Evolutionary conservation across 2,329 filamentous ascomycete genomes (phyloP).

Genomic region (Colletotrichum incanum): DNA sequence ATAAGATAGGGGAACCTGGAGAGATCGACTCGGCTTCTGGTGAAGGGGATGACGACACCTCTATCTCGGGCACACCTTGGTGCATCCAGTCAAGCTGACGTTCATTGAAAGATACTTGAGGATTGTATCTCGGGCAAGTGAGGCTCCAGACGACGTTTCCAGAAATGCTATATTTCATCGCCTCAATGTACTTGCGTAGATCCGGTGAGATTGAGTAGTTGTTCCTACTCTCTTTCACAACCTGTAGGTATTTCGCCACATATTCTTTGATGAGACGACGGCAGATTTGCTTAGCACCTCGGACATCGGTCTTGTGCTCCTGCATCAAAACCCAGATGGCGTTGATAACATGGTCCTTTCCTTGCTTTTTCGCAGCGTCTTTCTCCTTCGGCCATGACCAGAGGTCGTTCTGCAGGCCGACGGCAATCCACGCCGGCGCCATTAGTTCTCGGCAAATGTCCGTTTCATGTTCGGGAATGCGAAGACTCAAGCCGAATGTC

Average conservation of each 20-base stretch:
- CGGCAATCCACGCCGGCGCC: slow-evolving; percentile 1
- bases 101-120: neutral
- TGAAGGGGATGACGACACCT: neutral
- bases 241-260: neutral
- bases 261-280: slow-evolving; percentile 1
- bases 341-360: neutral
- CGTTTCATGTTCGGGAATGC: neutral
- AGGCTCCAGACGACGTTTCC: slow-evolving; percentile 2
- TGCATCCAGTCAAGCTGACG: neutral
- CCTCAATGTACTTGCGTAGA: neutral
- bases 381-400: neutral
- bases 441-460: neutral
- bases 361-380: neutral
- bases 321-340: slow-evolving; percentile 7
- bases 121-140: slow-evolving; percentile 2
- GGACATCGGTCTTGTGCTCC: slow-evolving; percentile 1
- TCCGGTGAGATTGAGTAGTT: neutral
- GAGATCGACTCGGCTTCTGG: neutral
- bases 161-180: slow-evolving; percentile 1
- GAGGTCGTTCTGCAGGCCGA: slow-evolving; percentile 6
- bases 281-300: neutral
- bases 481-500: neutral
- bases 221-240: neutral
- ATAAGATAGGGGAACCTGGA: neutral
- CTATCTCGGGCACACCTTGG: neutral